Evolutionary conservation across 1,284 basidiomycete species (phyloP), one percentile per base, ranked within the genome.

Genomic region (Singerocomus rubriflavus): DNA sequence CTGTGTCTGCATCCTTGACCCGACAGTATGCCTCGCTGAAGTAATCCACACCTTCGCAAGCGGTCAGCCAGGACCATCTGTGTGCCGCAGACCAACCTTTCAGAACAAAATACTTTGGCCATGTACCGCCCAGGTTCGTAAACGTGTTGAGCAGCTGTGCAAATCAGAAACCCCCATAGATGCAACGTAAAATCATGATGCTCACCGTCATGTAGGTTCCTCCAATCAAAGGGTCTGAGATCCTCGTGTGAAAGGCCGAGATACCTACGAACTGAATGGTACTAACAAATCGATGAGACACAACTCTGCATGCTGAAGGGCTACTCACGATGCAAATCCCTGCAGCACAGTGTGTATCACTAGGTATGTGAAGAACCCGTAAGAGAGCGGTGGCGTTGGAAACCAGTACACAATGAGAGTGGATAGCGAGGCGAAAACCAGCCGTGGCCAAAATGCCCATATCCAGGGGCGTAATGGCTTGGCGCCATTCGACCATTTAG

Each of bases 211-310:
- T 98, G 68, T 98, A 98, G 1, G 95, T 98, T 43, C 94, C 97
- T 29, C 97, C 97, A 54, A 99, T 98, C 13, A 98, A 66, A 0
- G 97, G 97, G 67, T 99, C 97, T 0, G 97, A 94, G 46, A 99
- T 89, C 54, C 92, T 86, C 2, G 95, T 98, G 66, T 99, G 96
- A 80, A 98, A 99, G 4, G 97, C 96, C 9, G 93, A 93, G 58
- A 99, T 95, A 14, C 96, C 95, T 17, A 98, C 96, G 64, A 99
- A 99, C 70, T 99, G 96, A 10, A 99, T 88, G 7, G 97, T 99
- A 47, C 93, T 95, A 52, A 40, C 35, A 40, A 35, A 34, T 34
- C 12, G 34, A 48, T 53, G 27, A 57, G 46, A 44, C 39, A 27
- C 36, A 27, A 25, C 14, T 9, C 30, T 8, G 29, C 17, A 44